These are phyloP conservation scores for Coemansia sp. DNA, from an alignment of 192 early-diverging fungal genomes.

Conservation along the genomic window DNA sequence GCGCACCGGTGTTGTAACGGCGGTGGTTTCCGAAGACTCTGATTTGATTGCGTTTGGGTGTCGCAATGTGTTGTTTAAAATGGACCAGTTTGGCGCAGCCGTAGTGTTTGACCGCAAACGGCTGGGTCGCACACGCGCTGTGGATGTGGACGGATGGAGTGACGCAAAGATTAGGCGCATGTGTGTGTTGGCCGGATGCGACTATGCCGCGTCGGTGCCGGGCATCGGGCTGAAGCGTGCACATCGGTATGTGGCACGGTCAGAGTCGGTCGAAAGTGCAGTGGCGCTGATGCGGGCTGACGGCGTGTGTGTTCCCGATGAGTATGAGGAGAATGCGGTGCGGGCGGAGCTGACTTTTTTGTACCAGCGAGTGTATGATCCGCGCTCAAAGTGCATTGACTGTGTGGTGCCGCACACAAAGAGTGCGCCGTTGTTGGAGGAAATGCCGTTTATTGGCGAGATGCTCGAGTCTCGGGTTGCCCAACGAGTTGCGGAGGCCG, in stretches of 20 bases:
- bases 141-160: slow-evolving; percentile 61
- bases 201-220: slow-evolving; percentile 82
- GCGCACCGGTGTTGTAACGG: slow-evolving; percentile 63
- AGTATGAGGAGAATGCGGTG: slow-evolving; percentile 70
- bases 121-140: slow-evolving; percentile 52
- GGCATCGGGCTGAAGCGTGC: slow-evolving; percentile 90
- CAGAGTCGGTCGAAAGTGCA: slow-evolving; percentile 68
- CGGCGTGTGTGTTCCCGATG: slow-evolving; percentile 54
- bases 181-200: slow-evolving; percentile 98
- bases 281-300: slow-evolving; percentile 52
- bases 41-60: slow-evolving; percentile 95
- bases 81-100: slow-evolving; percentile 71
- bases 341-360: slow-evolving; percentile 85
- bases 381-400: slow-evolving; percentile 50
- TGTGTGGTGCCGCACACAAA: slow-evolving; percentile 59
- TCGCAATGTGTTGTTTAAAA: slow-evolving; percentile 76
- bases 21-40: slow-evolving; percentile 92
- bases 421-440: slow-evolving; percentile 7
- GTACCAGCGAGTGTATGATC: slow-evolving; percentile 89
- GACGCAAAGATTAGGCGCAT: slow-evolving; percentile 71
- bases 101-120: slow-evolving; percentile 62
- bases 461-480: slow-evolving; percentile 55
- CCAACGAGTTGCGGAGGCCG: slow-evolving; percentile 59
- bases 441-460: slow-evolving; percentile 63
- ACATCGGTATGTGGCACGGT: slow-evolving; percentile 38